These are phyloP conservation scores for Ichthyophthirius multifiliis DNA, from an alignment of 169 alveolate genomes.

Conservation along the genomic window DNA sequence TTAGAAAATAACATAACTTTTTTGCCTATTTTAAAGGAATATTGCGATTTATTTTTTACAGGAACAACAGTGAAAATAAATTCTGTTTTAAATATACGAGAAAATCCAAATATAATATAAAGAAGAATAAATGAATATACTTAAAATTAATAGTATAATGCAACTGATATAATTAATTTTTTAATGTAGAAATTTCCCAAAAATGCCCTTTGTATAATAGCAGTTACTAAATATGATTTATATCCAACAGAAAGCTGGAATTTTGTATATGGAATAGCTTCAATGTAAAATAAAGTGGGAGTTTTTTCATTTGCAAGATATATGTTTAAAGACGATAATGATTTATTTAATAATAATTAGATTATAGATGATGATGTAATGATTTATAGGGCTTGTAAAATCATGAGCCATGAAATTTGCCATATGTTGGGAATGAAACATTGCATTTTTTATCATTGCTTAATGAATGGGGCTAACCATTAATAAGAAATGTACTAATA, in stretches of 20 bases:
- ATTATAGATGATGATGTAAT: conserved; percentile 16
- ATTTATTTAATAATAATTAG: neutral
- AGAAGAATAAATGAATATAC: neutral
- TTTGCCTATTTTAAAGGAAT: neutral
- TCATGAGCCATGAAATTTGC: conserved; percentile 74
- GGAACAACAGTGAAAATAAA: conserved; percentile 8
- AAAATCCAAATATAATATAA: neutral
- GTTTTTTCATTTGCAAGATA: conserved; percentile 72
- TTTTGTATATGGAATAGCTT: conserved; percentile 71
- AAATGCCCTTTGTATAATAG: conserved; percentile 44
- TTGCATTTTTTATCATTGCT: conserved; percentile 74
- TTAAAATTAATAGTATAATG: neutral
- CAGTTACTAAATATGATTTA: conserved; percentile 51
- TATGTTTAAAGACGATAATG: conserved; percentile 11
- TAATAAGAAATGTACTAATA: conserved; percentile 65
- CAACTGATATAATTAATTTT: conserved; percentile 9
- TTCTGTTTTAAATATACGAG: neutral
- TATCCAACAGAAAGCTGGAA: conserved; percentile 57
- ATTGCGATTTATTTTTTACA: conserved; percentile 36
- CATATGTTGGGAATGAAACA: conserved; percentile 81
- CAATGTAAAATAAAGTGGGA: conserved; percentile 46
- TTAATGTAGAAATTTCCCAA: conserved; percentile 18
- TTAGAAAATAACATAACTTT: conserved; percentile 12
- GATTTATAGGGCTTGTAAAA: conserved; percentile 62
- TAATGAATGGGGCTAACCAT: conserved; percentile 82